These are phyloP conservation scores for Chloridella minuta DNA, from an alignment of 352 stramenopile genomes.

Conservation along the genomic window DNA sequence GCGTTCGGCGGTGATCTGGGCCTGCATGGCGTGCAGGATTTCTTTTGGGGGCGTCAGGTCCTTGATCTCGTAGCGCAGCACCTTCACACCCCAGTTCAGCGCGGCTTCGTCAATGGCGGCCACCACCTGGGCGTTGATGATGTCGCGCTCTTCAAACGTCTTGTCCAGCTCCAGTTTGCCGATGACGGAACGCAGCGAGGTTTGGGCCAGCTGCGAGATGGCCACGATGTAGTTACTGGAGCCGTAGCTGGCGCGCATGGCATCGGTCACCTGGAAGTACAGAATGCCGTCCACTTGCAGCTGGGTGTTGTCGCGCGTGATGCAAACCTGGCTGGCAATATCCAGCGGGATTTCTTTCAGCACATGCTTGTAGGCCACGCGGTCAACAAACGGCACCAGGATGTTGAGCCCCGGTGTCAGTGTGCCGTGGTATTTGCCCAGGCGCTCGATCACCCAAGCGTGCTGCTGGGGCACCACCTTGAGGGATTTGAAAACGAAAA, in stretches of 20 bases:
- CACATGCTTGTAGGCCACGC: conserved; percentile 52
- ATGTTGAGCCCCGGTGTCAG: conserved; percentile 46
- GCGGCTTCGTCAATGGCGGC: conserved; percentile 53
- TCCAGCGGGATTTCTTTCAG: conserved; percentile 56
- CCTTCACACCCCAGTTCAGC: conserved; percentile 49
- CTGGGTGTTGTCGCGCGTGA: conserved; percentile 55
- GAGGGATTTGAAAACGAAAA: conserved; percentile 13
- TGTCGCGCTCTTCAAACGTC: conserved; percentile 58
- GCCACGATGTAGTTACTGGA: conserved; percentile 47
- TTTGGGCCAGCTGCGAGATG: conserved; percentile 50
- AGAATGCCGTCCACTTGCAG: conserved; percentile 56
- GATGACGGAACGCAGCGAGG: conserved; percentile 52
- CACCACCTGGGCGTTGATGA: conserved; percentile 51
- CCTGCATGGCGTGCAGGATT: conserved; percentile 46
- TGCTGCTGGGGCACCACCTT: conserved; percentile 22
- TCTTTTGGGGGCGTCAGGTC: conserved; percentile 44
- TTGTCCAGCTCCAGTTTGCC: conserved; percentile 62
- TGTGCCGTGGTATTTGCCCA: conserved; percentile 49
- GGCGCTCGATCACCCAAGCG: conserved; percentile 46
- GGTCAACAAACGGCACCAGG: conserved; percentile 46
- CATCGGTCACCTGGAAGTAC: conserved; percentile 51
- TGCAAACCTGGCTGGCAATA: conserved; percentile 46
- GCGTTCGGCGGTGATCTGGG: conserved; percentile 28
- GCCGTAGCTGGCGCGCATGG: conserved; percentile 47
- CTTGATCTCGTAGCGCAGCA: conserved; percentile 51